Base-by-base conservation (phyloP, 805 yeast species). In the Candida hungchunana region DNA sequence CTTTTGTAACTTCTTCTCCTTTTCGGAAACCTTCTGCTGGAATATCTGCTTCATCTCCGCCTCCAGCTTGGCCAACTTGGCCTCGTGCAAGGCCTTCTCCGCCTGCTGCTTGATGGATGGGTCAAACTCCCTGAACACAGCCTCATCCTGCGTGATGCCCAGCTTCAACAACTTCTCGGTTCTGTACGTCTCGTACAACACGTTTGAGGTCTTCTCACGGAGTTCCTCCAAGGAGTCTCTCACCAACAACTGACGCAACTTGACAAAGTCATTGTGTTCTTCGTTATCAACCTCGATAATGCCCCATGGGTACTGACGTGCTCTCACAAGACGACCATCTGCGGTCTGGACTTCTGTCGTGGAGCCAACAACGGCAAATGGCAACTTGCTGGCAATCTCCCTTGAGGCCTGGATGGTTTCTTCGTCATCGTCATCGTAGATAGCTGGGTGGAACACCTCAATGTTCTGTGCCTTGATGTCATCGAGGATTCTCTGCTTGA, bases 241-340 rank as follows among this genome's bases (percentile, higher is more conserved):
- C 43, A 93, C 73, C 58, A 90, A 73, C 59, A 93, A 71, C 60
- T 88, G 94, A 52, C 97, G 82, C 60, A 90, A 75, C 61, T 79
- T 79, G 47, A 83, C 79, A 60, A 90, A 93, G 64, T 90, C 98
- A 60, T 88, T 83, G 60, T 93, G 97, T 39, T 79, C 78, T 65
- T 86, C 93, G 60, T 93, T 90, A 60, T 88, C 97, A 50, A 93
- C 89, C 64, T 93, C 97, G 53, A 93, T 83, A 16, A 83, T 71
- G 48, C 97, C 97, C 98, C 98, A 93, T 43, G 97, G 97, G 60
- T 90, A 90, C 44, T 75, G 67, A 65, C 98, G 83, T 49, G 96
- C 97, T 62, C 97, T 79, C 29, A 89, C 94, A 16, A 56, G 44
- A 59, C 85, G 74, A 27, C 96, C 96, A 55, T 84, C 93, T 28